Percentiles rank a stretch among this genome's conserved stretches.
These are phyloP conservation scores for Dendrostoma leiphaemia DNA, from an alignment of 2,329 filamentous ascomycete species.

Conservation along the genomic window DNA sequence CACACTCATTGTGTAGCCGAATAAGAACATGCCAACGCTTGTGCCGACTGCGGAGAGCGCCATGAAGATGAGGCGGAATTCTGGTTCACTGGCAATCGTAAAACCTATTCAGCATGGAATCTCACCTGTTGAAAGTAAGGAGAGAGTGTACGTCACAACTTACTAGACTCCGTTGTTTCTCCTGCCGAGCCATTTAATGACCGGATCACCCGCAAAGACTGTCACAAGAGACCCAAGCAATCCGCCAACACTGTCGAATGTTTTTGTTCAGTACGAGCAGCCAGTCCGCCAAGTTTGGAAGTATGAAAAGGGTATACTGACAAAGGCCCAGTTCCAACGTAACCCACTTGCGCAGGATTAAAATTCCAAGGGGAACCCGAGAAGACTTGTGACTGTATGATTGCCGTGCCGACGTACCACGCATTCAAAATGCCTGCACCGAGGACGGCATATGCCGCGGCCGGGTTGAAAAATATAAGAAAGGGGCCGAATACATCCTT, in stretches of 20 bases:
- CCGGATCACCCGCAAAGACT: constrained; percentile 30
- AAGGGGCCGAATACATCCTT: constrained; percentile 28
- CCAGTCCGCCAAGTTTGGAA: no score
- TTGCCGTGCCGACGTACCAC: constrained; percentile 37
- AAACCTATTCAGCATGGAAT: no score
- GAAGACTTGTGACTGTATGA: constrained; percentile 39
- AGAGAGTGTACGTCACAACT: neutral
- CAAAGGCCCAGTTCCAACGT: constrained; percentile 37
- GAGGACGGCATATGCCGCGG: constrained; percentile 36
- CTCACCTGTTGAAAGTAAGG: no score
- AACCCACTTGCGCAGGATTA: constrained; percentile 34
- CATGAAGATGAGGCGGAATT: constrained; percentile 36
- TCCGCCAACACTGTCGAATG: no score
- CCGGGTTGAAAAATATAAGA: constrained; percentile 36
- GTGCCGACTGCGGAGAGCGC: constrained; percentile 27
- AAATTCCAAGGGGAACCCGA: constrained; percentile 35
- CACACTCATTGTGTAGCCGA: constrained; percentile 29
- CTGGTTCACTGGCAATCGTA: constrained; percentile 29
- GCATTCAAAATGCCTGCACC: constrained; percentile 33
- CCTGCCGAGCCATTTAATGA: constrained; percentile 35
- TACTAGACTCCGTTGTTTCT: constrained; percentile 36
- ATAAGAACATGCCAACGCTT: constrained; percentile 31
- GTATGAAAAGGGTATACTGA: no score
- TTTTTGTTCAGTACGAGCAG: no score
- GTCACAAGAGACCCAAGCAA: constrained; percentile 30